Base-by-base conservation (phyloP, 2,329 filamentous ascomycete genomes). In the Colletotrichum spinosum region DNA sequence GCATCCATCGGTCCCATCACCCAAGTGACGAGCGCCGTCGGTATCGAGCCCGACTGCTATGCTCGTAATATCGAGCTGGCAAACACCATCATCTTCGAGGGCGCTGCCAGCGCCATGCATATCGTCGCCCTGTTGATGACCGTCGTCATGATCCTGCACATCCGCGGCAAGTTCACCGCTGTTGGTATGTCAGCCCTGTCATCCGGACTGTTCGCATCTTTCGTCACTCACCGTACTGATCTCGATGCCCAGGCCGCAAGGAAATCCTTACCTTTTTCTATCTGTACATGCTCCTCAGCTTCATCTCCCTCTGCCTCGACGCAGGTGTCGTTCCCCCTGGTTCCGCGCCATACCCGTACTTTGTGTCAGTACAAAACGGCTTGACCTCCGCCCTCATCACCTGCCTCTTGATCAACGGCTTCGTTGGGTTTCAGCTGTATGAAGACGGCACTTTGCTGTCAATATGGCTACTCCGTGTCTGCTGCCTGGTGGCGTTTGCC, bases 1-100 rank as follows among this genome's bases (percentile, higher is more conserved):
- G 88, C 93, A 56, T 86, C 94, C 60, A 88, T 99, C 71, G 96
- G 96, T 15, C 87, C 90, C 50, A 87, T 91, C 72, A 89, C 89
- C 37, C 83, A 86, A 39, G 88, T 93, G 69, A 86, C 88, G 25
- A 87, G 84, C 70, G 85, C 87, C 62, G 86, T 90, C 11, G 92
- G 94, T 71, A 96, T 97, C 70, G 91, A 97, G 77, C 89, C 96
- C 62, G 88, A 90, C 74, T 99, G 96, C 84, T 98, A 95, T 81
- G 92, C 96, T 65, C 90, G 96, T 65, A 97, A 96, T 73, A 95
- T 99, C 78, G 94, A 97, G 79, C 80, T 98, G 70, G 96, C 94
- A 71, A 99, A 99, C 81, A 99, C 96, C 45, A 95, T 98, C 81
- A 99, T 99, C 75, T 99, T 99, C 77, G 90, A 98, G 80, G 93